A percentile compares a stretch with the other conserved stretches of the same genome.
Evolutionary conservation across 306 rosid species (phyloP).

Genomic region (Mimosa pudica): DNA sequence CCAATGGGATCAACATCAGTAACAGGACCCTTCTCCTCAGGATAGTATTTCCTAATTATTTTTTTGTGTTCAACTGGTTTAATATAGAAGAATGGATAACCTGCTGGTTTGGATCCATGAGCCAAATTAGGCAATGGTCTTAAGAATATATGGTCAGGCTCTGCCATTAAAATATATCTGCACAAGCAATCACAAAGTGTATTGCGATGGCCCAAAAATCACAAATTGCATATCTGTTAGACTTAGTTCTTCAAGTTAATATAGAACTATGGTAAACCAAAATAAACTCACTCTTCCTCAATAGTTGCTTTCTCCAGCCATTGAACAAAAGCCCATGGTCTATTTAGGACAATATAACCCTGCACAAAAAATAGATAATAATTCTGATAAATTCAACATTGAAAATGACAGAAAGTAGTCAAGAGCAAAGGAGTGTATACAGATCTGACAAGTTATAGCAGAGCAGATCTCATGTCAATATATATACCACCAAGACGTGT

Average conservation of each 20-base stretch:
- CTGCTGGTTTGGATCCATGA: constrained; percentile 60
- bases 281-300: constrained; percentile 71
- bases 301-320: constrained; percentile 91
- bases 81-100: constrained; percentile 84
- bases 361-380: constrained; percentile 37
- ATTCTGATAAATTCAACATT: constrained; percentile 3
- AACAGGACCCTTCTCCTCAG: constrained; percentile 77
- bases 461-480: neutral
- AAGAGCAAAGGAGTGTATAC: constrained; percentile 13
- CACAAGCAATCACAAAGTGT: constrained; percentile 46
- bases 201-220: constrained; percentile 9
- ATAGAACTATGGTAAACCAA: constrained; percentile 13
- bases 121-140: constrained; percentile 90
- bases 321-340: constrained; percentile 99
- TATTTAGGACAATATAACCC: constrained; percentile 90
- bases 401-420: constrained; percentile 16
- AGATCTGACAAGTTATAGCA: constrained; percentile 10
- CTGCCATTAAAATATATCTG: constrained; percentile 98
- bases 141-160: constrained; percentile 87
- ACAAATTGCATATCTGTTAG: constrained; percentile 36
- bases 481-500: neutral
- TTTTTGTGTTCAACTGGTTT: constrained; percentile 71
- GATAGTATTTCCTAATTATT: constrained; percentile 73
- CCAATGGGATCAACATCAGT: constrained; percentile 89
- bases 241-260: constrained; percentile 31